Percentiles rank a stretch among this genome's conserved stretches.
phyloP scores from a whole-genome alignment of 495 filamentous ascomycete species.

The Hypoxylon rickii region DNA sequence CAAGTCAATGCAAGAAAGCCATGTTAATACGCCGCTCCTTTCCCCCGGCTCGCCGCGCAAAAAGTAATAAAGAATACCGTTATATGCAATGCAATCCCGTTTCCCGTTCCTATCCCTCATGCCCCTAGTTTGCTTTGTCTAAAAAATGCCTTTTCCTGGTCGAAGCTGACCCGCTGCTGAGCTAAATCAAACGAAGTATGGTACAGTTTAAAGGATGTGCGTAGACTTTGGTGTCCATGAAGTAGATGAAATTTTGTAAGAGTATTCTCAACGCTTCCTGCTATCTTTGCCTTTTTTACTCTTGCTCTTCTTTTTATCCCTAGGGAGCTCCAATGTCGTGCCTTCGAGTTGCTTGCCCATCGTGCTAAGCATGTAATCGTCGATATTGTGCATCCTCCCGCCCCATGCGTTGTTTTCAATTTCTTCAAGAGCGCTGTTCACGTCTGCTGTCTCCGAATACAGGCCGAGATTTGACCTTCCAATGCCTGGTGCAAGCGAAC shows the following conservation, averaged over 20 bases:
- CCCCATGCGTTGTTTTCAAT: constrained; percentile 60
- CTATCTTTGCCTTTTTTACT: constrained; percentile 75
- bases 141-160: not conserved
- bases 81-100: constrained; percentile 28
- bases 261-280: constrained; percentile 42
- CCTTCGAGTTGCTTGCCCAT: constrained; percentile 79
- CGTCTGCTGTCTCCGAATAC: constrained; percentile 43
- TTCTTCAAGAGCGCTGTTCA: constrained; percentile 48
- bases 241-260: too few relatives aligned
- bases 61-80: constrained; percentile 19
- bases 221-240: too few relatives aligned
- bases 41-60: not conserved
- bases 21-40: constrained; percentile 13
- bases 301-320: constrained; percentile 78
- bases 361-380: constrained; percentile 82
- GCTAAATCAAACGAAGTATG: too few relatives aligned
- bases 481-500: constrained; percentile 39
- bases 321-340: constrained; percentile 76
- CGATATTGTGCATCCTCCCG: constrained; percentile 64
- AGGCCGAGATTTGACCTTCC: constrained; percentile 46
- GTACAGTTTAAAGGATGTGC: too few relatives aligned
- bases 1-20: constrained; percentile 23
- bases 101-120: not conserved
- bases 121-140: not conserved
- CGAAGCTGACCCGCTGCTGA: too few relatives aligned